A percentile compares a stretch with the other conserved stretches of the same genome.
Conservation (phyloP, 148 eudicot genomes). For the Heliosperma pusillum region DNA sequence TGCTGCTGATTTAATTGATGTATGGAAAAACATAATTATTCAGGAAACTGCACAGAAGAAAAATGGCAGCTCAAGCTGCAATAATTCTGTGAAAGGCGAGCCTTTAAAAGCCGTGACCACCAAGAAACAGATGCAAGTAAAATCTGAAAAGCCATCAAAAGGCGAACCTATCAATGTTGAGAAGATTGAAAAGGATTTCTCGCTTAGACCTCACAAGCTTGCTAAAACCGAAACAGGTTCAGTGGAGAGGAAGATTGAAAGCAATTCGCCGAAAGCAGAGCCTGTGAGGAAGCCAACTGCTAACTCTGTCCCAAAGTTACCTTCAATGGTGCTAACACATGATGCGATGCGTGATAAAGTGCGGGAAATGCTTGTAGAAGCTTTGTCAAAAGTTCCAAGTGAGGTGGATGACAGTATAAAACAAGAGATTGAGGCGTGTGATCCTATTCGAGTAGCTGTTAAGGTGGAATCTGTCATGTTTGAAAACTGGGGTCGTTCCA, state of each 20-base stretch:
- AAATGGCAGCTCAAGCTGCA: slow-evolving; percentile 34
- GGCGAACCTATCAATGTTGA: slow-evolving; percentile 27
- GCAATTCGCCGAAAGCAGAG: too few relatives aligned
- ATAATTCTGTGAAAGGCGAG: slow-evolving; percentile 31
- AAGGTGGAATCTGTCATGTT: slow-evolving; percentile 56
- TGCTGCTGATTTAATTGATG: slow-evolving; percentile 52
- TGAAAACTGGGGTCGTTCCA: slow-evolving; percentile 59
- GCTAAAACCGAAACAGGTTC: slow-evolving; percentile 32
- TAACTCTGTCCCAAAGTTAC: slow-evolving; percentile 48
- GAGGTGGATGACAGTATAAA: slow-evolving; percentile 43
- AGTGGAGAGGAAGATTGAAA: slow-evolving; percentile 22
- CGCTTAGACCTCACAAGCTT: slow-evolving; percentile 34
- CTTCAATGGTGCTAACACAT: slow-evolving; percentile 44
- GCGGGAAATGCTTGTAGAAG: slow-evolving; percentile 49
- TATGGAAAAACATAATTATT: slow-evolving; percentile 59
- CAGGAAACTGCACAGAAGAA: slow-evolving; percentile 48
- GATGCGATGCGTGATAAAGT: slow-evolving; percentile 50
- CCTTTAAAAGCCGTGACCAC: slow-evolving; percentile 20
- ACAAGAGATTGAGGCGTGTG: slow-evolving; percentile 45
- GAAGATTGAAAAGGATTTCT: slow-evolving; percentile 16
- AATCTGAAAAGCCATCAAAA: slow-evolving; percentile 28
- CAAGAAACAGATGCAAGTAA: slow-evolving; percentile 29
- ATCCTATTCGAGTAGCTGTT: slow-evolving; percentile 57
- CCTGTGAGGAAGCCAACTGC: background rate
- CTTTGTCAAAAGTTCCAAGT: slow-evolving; percentile 41